Percentiles rank a stretch among this genome's conserved stretches.
Conservation (phyloP, 768 basidiomycete species). For the Epithele typhae region DNA sequence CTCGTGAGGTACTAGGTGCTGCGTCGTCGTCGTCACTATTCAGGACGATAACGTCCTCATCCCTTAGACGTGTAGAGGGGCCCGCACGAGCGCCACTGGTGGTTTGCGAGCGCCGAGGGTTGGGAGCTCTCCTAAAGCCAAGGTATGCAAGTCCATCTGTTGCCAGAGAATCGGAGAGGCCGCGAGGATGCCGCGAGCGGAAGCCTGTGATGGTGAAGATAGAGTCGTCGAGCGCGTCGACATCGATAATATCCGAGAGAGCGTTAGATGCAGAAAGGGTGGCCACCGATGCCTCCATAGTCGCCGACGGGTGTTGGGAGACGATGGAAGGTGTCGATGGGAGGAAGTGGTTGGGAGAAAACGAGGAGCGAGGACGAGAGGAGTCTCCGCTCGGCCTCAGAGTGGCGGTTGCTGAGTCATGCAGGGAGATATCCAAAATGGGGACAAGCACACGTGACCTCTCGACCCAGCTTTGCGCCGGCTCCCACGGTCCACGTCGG, state of each 20-base stretch:
- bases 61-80: background rate
- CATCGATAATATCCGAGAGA: constrained; percentile 40
- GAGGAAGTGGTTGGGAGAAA: no score
- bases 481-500: no score
- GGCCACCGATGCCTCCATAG: no score
- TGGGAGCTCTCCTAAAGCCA: constrained; percentile 7
- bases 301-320: no score
- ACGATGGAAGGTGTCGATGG: no score
- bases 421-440: no score
- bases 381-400: no score
- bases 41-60: constrained; percentile 25
- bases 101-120: constrained; percentile 1
- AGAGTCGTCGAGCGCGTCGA: constrained; percentile 37
- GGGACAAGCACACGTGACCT: no score
- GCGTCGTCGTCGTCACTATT: constrained; percentile 40
- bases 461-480: no score
- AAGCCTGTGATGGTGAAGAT: constrained; percentile 24
- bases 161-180: background rate
- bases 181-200: background rate
- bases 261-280: no score
- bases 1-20: constrained; percentile 9
- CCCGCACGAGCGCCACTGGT: constrained; percentile 7
- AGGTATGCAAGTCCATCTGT: constrained; percentile 7
- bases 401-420: no score
- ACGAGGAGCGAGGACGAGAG: no score